A percentile compares a stretch with the other conserved stretches of the same genome.
Evolutionary conservation across 2,329 filamentous ascomycete species (phyloP).

Genomic region (Trichoderma lentiforme): DNA sequence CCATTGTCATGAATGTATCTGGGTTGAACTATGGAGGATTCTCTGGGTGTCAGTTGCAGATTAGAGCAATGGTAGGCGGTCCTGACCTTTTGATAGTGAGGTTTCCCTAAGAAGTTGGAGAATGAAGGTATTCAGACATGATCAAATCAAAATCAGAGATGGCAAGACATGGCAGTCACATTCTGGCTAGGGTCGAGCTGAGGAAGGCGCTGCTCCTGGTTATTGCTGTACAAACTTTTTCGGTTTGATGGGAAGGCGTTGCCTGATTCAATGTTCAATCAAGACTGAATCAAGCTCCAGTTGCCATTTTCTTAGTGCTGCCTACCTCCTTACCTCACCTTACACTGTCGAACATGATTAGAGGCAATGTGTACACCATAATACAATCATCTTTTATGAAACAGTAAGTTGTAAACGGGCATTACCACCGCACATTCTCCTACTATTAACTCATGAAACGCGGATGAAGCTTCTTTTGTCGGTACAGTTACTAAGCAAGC

Average conservation of each 20-base stretch:
- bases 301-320: background rate
- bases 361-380: background rate
- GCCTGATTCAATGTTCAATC: background rate
- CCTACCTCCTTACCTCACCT: background rate
- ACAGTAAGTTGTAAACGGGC: too few relatives aligned
- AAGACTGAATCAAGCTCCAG: background rate
- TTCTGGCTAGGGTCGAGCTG: background rate
- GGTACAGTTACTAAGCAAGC: too few relatives aligned
- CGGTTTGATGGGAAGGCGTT: background rate
- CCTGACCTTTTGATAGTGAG: background rate
- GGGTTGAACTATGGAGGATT: background rate
- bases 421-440: too few relatives aligned
- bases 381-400: too few relatives aligned
- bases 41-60: background rate
- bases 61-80: background rate
- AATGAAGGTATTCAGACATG: background rate
- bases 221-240: background rate
- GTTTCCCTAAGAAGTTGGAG: background rate
- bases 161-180: too few relatives aligned
- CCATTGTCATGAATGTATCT: background rate
- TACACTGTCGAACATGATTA: background rate
- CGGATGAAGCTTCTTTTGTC: too few relatives aligned
- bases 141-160: background rate
- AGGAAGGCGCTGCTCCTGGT: background rate
- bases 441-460: too few relatives aligned